Conservation (phyloP, 805 yeast species). For the Yamadazyma phyllophila region DNA sequence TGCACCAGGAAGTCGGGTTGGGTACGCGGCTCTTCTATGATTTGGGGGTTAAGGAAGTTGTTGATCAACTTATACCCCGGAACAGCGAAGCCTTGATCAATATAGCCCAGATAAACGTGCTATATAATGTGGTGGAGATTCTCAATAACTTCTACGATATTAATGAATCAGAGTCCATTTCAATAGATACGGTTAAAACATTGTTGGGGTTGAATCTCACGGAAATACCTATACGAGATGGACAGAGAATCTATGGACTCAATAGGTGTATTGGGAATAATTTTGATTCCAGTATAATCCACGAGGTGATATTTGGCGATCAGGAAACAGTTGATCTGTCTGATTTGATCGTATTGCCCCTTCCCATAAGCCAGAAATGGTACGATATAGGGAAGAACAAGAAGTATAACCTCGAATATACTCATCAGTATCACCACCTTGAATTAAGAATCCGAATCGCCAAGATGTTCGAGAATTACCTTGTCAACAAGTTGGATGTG, state of each 20-base stretch:
- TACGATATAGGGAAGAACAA: not conserved
- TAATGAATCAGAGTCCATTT: conserved; percentile 9
- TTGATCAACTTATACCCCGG: conserved; percentile 45
- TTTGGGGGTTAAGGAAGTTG: conserved; percentile 17
- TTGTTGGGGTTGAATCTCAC: conserved; percentile 37
- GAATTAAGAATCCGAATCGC: conserved; percentile 46
- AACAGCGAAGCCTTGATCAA: conserved; percentile 43
- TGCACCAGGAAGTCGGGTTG: conserved; percentile 2
- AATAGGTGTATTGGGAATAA: conserved; percentile 55
- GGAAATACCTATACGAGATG: conserved; percentile 39
- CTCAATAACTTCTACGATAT: conserved; percentile 38
- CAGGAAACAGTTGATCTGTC: conserved; percentile 19
- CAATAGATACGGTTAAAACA: conserved; percentile 19
- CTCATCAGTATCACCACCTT: conserved; percentile 45
- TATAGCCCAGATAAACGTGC: conserved; percentile 45
- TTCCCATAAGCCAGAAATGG: conserved; percentile 20
- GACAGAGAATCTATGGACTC: conserved; percentile 51
- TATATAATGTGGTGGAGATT: conserved; percentile 53
- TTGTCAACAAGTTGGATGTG: conserved; percentile 26
- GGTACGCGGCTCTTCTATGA: conserved; percentile 2
- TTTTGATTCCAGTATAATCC: conserved; percentile 39
- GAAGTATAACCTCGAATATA: not conserved
- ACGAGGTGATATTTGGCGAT: conserved; percentile 37
- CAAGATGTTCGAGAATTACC: conserved; percentile 46
- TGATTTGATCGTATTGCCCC: conserved; percentile 22